Evolutionary conservation across 1,284 basidiomycete genomes (phyloP).

Genomic region (Rhodotorula glutinis): DNA sequence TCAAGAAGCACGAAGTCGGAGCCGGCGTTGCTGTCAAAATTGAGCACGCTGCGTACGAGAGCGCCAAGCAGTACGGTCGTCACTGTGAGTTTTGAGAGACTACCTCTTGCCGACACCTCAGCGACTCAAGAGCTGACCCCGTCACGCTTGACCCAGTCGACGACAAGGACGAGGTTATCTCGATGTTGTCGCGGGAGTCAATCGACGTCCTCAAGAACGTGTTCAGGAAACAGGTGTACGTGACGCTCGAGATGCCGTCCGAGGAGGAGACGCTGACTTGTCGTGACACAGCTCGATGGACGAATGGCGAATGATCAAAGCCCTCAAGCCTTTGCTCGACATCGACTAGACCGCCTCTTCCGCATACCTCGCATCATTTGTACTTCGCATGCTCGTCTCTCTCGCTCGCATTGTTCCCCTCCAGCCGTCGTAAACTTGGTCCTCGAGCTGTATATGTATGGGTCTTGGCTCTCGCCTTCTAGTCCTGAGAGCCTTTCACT

Average conservation of each 20-base stretch:
- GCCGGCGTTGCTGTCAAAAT: slow-evolving; percentile 98
- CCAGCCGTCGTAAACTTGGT: not conserved
- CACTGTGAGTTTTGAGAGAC: slow-evolving; percentile 33
- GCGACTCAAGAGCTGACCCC: not conserved
- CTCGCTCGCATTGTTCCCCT: not conserved
- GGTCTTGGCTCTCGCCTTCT: not conserved
- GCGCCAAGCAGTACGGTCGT: slow-evolving; percentile 82
- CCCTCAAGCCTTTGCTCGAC: slow-evolving; percentile 73
- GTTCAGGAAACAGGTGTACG: slow-evolving; percentile 31
- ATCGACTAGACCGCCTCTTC: slow-evolving; percentile 45
- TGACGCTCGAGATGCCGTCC: not conserved
- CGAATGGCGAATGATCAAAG: slow-evolving; percentile 92
- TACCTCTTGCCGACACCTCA: not conserved
- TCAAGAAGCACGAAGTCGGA: slow-evolving; percentile 90
- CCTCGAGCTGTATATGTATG: not conserved
- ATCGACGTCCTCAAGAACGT: slow-evolving; percentile 89
- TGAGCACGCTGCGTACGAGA: slow-evolving; percentile 93
- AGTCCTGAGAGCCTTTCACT: not conserved
- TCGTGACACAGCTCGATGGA: slow-evolving; percentile 74
- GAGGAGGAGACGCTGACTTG: slow-evolving; percentile 21
- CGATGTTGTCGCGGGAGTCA: slow-evolving; percentile 83
- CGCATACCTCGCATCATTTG: not conserved
- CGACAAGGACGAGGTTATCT: slow-evolving; percentile 90
- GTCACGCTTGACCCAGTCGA: slow-evolving; percentile 56
- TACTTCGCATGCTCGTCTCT: not conserved